Percentiles rank a stretch among this genome's conserved stretches.
These are phyloP conservation scores for Cytidiella melzeri DNA, from an alignment of 768 basidiomycete genomes.

Conservation along the genomic window DNA sequence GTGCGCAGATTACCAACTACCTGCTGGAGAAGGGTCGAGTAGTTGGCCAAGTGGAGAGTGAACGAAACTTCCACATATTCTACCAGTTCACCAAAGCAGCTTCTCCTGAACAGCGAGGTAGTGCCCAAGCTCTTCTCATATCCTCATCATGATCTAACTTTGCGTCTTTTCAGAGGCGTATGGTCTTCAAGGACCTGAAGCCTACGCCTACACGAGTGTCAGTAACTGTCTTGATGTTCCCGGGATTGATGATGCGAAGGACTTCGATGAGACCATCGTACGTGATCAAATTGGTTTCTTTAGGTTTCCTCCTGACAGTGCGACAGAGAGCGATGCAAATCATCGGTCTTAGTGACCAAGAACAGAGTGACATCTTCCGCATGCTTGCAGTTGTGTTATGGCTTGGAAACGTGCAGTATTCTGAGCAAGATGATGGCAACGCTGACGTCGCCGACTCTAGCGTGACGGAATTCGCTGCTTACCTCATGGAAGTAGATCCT, in stretches of 20 bases:
- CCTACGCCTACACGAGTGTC: conserved; percentile 88
- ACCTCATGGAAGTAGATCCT: conserved; percentile 85
- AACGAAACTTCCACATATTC: conserved; percentile 98
- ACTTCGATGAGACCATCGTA: conserved; percentile 86
- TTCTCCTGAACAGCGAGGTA: conserved; percentile 82
- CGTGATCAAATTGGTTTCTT: conserved; percentile 22
- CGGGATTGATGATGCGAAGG: conserved; percentile 84
- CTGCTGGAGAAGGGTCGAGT: conserved; percentile 95
- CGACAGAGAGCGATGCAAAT: conserved; percentile 84
- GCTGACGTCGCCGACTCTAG: conserved; percentile 71
- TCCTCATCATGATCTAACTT: not conserved
- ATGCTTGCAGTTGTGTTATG: conserved; percentile 90
- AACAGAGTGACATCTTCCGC: conserved; percentile 90
- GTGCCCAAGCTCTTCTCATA: conserved; percentile 14
- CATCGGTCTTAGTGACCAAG: conserved; percentile 78
- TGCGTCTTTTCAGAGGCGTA: conserved; percentile 63
- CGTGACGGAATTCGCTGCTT: conserved; percentile 93
- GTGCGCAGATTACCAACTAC: conserved; percentile 98
- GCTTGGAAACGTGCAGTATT: conserved; percentile 94
- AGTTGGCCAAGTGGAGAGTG: conserved; percentile 92
- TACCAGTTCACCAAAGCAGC: conserved; percentile 99
- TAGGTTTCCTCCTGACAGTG: not conserved
- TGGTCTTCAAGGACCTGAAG: conserved; percentile 92
- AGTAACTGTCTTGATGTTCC: conserved; percentile 90
- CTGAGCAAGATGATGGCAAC: conserved; percentile 87